Conservation (phyloP, 345 rosid genomes). For the Eucalyptus shirleyi region DNA sequence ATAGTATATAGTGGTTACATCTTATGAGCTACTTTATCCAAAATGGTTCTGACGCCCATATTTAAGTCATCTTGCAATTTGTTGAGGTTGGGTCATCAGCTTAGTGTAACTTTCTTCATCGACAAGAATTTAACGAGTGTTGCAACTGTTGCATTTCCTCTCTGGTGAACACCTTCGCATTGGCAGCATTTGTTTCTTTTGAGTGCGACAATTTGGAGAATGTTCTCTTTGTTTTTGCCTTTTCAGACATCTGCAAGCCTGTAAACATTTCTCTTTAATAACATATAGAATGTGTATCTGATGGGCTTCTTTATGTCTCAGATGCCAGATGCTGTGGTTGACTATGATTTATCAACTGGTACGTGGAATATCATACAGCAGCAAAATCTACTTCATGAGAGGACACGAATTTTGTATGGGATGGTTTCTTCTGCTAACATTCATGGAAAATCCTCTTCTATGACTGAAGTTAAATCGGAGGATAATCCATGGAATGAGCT, state of each 20-base stretch:
- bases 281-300: background rate
- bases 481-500: conserved; percentile 87
- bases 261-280: background rate
- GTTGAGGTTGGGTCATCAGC: background rate
- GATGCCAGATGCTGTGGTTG: conserved; percentile 99
- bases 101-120: background rate
- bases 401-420: conserved; percentile 83
- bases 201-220: background rate
- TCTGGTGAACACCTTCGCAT: background rate
- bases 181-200: background rate
- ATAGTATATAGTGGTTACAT: background rate
- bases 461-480: conserved; percentile 30
- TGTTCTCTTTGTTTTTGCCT: background rate
- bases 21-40: background rate
- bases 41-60: background rate
- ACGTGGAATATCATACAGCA: conserved; percentile 90
- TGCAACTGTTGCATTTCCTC: background rate
- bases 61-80: background rate
- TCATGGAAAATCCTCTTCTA: conserved; percentile 15
- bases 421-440: conserved; percentile 32
- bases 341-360: conserved; percentile 70
- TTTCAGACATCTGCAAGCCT: background rate
- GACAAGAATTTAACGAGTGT: background rate
- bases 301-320: conserved; percentile 1
- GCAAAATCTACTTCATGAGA: conserved; percentile 87